A percentile compares a stretch with the other conserved stretches of the same genome.
Evolutionary conservation across 2,329 filamentous ascomycete species (phyloP).

Genomic region (Cadophora malorum): DNA sequence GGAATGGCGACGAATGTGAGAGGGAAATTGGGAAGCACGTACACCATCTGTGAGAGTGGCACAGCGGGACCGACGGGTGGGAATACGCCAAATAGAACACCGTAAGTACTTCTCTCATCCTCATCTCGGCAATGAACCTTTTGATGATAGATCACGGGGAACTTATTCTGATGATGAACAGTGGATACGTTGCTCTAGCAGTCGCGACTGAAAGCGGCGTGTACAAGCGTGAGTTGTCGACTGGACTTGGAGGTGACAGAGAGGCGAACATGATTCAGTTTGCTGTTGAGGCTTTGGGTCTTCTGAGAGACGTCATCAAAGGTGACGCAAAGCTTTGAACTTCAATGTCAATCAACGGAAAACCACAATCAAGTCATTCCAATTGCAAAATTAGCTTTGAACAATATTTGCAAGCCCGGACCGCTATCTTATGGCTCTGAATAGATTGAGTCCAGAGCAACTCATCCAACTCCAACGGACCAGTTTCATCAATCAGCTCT

Average conservation of each 20-base stretch:
- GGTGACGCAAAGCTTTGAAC: constrained; percentile 45
- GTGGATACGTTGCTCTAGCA: constrained; percentile 69
- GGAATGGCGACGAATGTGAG: constrained; percentile 62
- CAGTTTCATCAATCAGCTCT: too few species aligned
- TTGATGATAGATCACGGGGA: too few species aligned
- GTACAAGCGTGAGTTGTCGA: constrained; percentile 61
- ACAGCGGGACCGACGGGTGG: constrained; percentile 70
- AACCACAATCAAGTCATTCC: background rate
- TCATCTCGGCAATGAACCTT: too few species aligned
- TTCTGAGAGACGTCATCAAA: constrained; percentile 62
- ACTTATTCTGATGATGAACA: constrained; percentile 42
- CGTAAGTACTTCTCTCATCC: constrained; percentile 51
- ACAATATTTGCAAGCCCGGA: too few species aligned
- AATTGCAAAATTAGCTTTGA: too few species aligned
- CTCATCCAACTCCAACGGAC: too few species aligned
- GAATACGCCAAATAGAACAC: constrained; percentile 59
- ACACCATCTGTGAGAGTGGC: constrained; percentile 64
- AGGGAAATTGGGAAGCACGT: constrained; percentile 60
- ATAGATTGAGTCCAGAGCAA: too few species aligned
- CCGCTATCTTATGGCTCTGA: too few species aligned
- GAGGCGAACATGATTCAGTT: constrained; percentile 69
- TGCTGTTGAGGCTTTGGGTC: constrained; percentile 60
- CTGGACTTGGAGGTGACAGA: constrained; percentile 58
- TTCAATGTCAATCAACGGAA: background rate
- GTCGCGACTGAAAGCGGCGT: constrained; percentile 59